Conservation (phyloP, 176 grass and related monocot species). For the Carex pumila region DNA sequence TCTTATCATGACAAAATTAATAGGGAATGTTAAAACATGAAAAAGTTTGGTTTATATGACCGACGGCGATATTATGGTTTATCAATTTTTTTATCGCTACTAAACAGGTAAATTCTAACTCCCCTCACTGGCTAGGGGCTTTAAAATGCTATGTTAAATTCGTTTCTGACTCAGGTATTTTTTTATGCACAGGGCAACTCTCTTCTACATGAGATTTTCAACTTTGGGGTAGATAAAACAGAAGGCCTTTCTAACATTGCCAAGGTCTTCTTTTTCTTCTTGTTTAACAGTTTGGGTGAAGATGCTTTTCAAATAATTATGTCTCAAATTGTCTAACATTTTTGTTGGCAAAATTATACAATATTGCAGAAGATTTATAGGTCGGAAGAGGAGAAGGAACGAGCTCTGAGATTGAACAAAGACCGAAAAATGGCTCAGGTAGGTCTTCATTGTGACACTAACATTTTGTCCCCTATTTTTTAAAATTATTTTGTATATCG, state of each 20-base stretch:
- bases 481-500: neutral
- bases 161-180: neutral
- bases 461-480: neutral
- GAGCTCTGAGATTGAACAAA: conserved; percentile 69
- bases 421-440: conserved; percentile 73
- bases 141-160: neutral
- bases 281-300: neutral
- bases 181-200: conserved; percentile 52
- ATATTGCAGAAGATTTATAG: conserved; percentile 70
- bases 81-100: neutral
- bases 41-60: neutral
- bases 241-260: conserved; percentile 50
- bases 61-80: neutral
- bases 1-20: no score
- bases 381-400: conserved; percentile 57
- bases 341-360: conserved; percentile 2
- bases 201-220: conserved; percentile 82
- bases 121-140: neutral
- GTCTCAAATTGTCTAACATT: neutral
- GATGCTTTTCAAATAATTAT: neutral
- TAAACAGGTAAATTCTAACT: neutral
- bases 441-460: neutral
- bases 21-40: neutral
- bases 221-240: conserved; percentile 50
- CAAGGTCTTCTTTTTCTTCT: conserved; percentile 36